Evolutionary conservation across 148 eudicot genomes (phyloP).

Genomic region (Rhododendron ovatum): DNA sequence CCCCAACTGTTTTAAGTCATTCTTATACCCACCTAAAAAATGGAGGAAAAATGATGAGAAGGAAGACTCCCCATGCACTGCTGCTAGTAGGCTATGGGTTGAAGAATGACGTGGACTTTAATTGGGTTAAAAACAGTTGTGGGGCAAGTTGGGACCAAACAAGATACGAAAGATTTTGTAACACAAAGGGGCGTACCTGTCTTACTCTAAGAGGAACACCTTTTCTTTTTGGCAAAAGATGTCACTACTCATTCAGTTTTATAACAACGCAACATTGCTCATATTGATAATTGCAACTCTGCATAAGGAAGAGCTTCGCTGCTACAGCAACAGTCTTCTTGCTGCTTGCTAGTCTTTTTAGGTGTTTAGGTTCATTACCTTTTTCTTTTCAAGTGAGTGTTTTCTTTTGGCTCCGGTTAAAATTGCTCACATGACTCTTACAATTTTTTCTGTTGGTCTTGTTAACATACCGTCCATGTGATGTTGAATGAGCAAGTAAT

Average conservation of each 20-base stretch:
- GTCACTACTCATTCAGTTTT: not conserved
- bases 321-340: not conserved
- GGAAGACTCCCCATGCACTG: not conserved
- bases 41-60: not conserved
- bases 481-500: conserved; percentile 4
- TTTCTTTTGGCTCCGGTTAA: not conserved
- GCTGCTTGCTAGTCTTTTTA: not conserved
- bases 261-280: not conserved
- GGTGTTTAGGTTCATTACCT: not conserved
- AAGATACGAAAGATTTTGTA: not conserved
- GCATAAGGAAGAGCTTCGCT: not conserved
- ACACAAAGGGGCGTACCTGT: not conserved
- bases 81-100: not conserved
- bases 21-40: not conserved
- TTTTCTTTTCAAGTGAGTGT: not conserved
- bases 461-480: not conserved
- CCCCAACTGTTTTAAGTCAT: not conserved
- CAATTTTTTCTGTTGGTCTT: not conserved
- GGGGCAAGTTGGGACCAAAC: not conserved
- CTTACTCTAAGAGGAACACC: not conserved
- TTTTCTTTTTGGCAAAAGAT: not conserved
- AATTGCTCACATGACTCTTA: not conserved
- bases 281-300: not conserved
- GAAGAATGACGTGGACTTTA: not conserved
- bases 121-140: not conserved